phyloP scores from a whole-genome alignment of 1,284 basidiomycete species.

The Xerocomus amazonicus region DNA sequence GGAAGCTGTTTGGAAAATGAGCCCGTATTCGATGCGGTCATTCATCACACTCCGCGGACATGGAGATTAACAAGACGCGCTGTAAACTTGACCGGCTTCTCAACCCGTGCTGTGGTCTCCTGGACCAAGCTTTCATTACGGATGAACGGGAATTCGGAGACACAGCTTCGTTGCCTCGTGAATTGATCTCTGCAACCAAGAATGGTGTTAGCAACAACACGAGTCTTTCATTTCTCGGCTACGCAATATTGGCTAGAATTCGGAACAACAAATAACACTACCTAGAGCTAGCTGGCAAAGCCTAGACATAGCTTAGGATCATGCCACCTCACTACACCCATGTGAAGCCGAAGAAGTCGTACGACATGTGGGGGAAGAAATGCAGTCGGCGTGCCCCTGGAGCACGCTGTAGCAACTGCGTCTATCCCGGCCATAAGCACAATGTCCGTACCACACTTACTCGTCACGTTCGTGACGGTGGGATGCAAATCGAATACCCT shows the following conservation, averaged over 20 bases:
- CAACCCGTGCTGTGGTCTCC: conserved; percentile 9
- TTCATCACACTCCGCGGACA: conserved; percentile 25
- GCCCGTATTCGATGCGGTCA: conserved; percentile 2
- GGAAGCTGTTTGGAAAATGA: conserved; percentile 10
- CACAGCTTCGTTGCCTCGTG: conserved; percentile 13
- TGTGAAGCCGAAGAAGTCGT: not conserved
- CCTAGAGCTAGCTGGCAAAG: not conserved
- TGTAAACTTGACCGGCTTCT: conserved; percentile 18
- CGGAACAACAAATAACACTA: conserved; percentile 5
- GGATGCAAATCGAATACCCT: not conserved
- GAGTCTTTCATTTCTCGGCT: conserved; percentile 5
- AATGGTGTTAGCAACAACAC: conserved; percentile 2
- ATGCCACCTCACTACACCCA: not conserved
- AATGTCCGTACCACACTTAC: not conserved
- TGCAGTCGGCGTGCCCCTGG: not conserved
- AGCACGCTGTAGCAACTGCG: not conserved
- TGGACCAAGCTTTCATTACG: conserved; percentile 23
- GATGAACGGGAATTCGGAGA: conserved; percentile 9
- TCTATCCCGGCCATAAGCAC: not conserved
- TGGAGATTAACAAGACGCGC: conserved; percentile 12
- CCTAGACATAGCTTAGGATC: not conserved
- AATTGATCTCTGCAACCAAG: conserved; percentile 8
- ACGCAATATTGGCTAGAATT: conserved; percentile 1
- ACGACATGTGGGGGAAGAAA: conserved; percentile 1
- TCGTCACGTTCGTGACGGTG: not conserved